phyloP scores from a whole-genome alignment of 164 flowering plant species.

The Chloranthus sessilifolius region DNA sequence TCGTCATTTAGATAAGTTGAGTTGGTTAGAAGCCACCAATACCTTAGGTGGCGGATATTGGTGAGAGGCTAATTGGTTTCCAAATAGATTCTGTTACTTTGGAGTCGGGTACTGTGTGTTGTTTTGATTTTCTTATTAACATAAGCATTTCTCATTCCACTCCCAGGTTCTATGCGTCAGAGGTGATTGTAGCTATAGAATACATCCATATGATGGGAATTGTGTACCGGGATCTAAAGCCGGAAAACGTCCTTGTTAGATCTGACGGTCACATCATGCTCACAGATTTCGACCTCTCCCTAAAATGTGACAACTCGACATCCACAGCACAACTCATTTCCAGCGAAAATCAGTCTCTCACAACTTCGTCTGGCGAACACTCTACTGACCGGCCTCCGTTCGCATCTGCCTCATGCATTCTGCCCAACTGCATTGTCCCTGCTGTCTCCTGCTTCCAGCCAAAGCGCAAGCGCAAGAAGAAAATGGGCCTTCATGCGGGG shows the following conservation, averaged over 20 bases:
- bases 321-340: slow-evolving; percentile 54
- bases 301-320: slow-evolving; percentile 45
- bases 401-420: slow-evolving; percentile 54
- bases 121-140: too few species aligned
- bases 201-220: slow-evolving; percentile 87
- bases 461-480: slow-evolving; percentile 50
- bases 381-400: slow-evolving; percentile 22
- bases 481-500: slow-evolving; percentile 20
- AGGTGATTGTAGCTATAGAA: slow-evolving; percentile 72
- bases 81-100: too few species aligned
- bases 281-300: slow-evolving; percentile 83
- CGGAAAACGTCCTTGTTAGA: slow-evolving; percentile 78
- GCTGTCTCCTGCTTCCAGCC: slow-evolving; percentile 76
- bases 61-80: too few species aligned
- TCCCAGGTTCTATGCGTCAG: slow-evolving; percentile 85
- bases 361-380: too few species aligned
- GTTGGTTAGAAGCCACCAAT: too few species aligned
- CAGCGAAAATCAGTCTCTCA: slow-evolving; percentile 20
- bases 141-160: too few species aligned
- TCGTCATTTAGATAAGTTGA: too few species aligned
- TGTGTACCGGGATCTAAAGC: slow-evolving; percentile 87
- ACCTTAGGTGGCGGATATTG: too few species aligned
- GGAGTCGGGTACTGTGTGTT: too few species aligned
- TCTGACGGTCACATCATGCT: slow-evolving; percentile 91
- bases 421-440: slow-evolving; percentile 75